Conservation (phyloP, 2,329 filamentous ascomycete genomes). For the Phyllosticta ampelicida region DNA sequence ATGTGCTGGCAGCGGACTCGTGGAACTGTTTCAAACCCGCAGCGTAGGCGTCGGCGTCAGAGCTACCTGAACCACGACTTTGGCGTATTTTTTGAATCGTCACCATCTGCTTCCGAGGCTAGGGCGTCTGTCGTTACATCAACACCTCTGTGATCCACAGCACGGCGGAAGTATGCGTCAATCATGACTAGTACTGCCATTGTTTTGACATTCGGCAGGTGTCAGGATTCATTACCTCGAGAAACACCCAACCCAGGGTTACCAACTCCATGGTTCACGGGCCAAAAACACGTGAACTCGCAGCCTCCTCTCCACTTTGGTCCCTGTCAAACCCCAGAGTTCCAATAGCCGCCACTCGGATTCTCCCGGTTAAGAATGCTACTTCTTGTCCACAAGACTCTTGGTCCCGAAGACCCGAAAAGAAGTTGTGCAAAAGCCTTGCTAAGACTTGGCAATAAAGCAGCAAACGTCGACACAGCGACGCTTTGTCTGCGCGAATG, state of each 20-base stretch:
- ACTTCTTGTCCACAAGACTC: not conserved
- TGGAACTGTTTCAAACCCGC: slow-evolving; percentile 65
- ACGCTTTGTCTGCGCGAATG: not conserved
- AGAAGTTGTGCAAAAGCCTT: not conserved
- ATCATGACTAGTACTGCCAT: not conserved
- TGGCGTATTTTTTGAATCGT: not conserved
- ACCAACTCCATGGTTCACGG: not conserved
- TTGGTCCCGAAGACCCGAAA: not conserved
- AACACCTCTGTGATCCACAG: not conserved
- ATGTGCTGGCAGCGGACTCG: slow-evolving; percentile 56
- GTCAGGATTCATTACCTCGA: not conserved
- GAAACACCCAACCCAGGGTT: not conserved
- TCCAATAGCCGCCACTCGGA: not conserved
- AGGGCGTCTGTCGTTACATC: not conserved
- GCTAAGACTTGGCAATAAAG: not conserved
- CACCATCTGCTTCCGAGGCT: not conserved
- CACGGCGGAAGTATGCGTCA: not conserved
- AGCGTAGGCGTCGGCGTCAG: slow-evolving; percentile 58
- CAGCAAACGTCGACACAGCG: not conserved
- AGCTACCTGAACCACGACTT: slow-evolving; percentile 10
- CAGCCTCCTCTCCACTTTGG: not conserved
- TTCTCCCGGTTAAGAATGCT: not conserved
- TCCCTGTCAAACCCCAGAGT: not conserved
- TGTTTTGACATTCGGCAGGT: not conserved
- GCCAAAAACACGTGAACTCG: not conserved